Conservation (phyloP, 306 rosid species). For the Clitoria ternatea region DNA sequence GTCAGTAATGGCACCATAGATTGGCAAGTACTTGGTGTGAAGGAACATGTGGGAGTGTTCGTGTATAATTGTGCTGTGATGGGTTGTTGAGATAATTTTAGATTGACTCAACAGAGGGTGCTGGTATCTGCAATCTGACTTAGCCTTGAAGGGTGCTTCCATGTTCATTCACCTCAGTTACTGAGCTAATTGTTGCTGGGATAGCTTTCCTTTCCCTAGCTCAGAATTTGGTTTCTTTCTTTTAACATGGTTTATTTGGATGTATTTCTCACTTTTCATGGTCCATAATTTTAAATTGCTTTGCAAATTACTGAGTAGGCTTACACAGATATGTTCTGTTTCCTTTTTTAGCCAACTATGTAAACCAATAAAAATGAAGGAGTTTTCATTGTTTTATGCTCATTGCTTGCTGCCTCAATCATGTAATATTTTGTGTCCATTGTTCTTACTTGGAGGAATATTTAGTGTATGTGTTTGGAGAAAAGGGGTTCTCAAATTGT, state of each 20-base stretch:
- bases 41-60: conserved; percentile 84
- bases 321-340: conserved; percentile 34
- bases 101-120: conserved; percentile 51
- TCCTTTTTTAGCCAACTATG: conserved; percentile 34
- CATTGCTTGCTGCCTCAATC: conserved; percentile 11
- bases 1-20: conserved; percentile 62
- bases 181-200: conserved; percentile 48
- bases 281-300: conserved; percentile 41
- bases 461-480: background rate
- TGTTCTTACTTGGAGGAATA: conserved; percentile 13
- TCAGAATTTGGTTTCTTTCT: conserved; percentile 45
- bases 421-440: background rate
- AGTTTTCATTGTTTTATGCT: conserved; percentile 37
- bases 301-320: conserved; percentile 44
- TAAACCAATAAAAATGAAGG: conserved; percentile 60
- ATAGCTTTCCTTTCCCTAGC: conserved; percentile 43
- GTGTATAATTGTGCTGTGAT: conserved; percentile 96
- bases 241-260: conserved; percentile 51
- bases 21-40: conserved; percentile 79
- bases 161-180: conserved; percentile 47
- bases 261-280: conserved; percentile 46
- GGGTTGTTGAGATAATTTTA: conserved; percentile 76
- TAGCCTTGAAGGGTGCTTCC: conserved; percentile 42
- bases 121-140: conserved; percentile 54
- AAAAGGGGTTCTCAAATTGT: background rate